These are phyloP conservation scores for Lagerstroemia speciosa DNA, from an alignment of 345 rosid species.

Conservation along the genomic window DNA sequence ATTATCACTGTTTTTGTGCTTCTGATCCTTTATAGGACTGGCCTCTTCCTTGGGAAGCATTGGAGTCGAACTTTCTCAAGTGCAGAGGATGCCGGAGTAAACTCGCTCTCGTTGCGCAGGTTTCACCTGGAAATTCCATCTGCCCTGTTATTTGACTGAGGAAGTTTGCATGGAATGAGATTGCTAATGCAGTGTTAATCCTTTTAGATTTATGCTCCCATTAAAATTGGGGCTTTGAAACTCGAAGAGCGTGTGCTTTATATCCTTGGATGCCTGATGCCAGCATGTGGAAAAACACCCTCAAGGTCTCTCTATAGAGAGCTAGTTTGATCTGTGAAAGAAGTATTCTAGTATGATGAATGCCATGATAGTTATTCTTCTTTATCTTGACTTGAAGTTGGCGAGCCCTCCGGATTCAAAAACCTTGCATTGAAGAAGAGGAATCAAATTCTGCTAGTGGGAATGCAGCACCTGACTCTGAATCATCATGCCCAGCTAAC, in stretches of 20 bases:
- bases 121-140: slow-evolving; percentile 9
- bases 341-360: background rate
- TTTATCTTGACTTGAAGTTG: slow-evolving; percentile 35
- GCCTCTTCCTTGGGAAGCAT: slow-evolving; percentile 44
- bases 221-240: slow-evolving; percentile 32
- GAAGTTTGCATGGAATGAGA: background rate
- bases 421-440: slow-evolving; percentile 16
- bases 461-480: slow-evolving; percentile 7
- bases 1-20: background rate
- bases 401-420: slow-evolving; percentile 79
- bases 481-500: slow-evolving; percentile 26
- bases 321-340: background rate
- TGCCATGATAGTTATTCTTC: background rate
- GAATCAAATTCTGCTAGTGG: slow-evolving; percentile 11
- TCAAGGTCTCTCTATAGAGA: slow-evolving; percentile 35
- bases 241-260: slow-evolving; percentile 62
- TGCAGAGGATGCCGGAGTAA: slow-evolving; percentile 53
- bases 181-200: background rate
- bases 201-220: slow-evolving; percentile 59
- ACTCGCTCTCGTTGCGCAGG: slow-evolving; percentile 80
- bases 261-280: slow-evolving; percentile 53
- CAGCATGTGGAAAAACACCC: slow-evolving; percentile 46
- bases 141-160: background rate
- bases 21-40: slow-evolving; percentile 47
- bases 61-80: slow-evolving; percentile 25